Percentiles rank a stretch among this genome's conserved stretches.
Evolutionary conservation across 331 rosid genomes (phyloP).

Genomic region (Pyracantha coccinea): DNA sequence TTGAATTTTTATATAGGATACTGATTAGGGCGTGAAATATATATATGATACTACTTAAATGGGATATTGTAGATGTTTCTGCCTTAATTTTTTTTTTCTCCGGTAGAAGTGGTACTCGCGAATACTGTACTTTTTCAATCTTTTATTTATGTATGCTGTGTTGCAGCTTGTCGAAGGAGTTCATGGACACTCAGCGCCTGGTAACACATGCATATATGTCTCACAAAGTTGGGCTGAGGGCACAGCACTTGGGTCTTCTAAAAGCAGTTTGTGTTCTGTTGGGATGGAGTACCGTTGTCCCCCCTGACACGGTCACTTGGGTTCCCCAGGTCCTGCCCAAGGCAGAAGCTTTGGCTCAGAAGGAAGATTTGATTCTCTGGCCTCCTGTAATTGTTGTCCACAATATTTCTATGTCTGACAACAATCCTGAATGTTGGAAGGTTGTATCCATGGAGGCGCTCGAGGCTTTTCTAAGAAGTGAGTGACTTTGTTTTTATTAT

Average conservation of each 20-base stretch:
- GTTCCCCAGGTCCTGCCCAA: constrained; percentile 65
- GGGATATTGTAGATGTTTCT: not conserved
- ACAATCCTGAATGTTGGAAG: constrained; percentile 70
- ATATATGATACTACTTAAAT: not conserved
- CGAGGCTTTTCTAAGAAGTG: constrained; percentile 87
- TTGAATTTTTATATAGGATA: not conserved
- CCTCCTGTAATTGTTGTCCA: constrained; percentile 75
- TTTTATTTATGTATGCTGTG: constrained; percentile 16
- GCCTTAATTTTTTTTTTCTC: not conserved
- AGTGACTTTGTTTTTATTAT: constrained; percentile 4
- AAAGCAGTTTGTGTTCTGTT: constrained; percentile 82
- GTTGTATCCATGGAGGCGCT: constrained; percentile 69
- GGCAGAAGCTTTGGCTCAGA: constrained; percentile 67
- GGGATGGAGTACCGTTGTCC: constrained; percentile 82
- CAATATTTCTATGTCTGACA: constrained; percentile 64
- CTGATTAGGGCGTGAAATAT: not conserved
- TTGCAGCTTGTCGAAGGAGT: constrained; percentile 84
- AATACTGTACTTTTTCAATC: not conserved
- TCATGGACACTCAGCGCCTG: constrained; percentile 80
- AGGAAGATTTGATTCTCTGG: constrained; percentile 95
- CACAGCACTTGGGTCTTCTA: constrained; percentile 79
- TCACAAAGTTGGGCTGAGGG: constrained; percentile 68
- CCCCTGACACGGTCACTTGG: constrained; percentile 72
- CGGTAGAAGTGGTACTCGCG: not conserved
- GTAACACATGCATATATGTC: constrained; percentile 97